Evolutionary conservation across 371 early-diverging fungal species (phyloP), one percentile per base, ranked within the genome.

Genomic region (Dichotomocladium elegans): DNA sequence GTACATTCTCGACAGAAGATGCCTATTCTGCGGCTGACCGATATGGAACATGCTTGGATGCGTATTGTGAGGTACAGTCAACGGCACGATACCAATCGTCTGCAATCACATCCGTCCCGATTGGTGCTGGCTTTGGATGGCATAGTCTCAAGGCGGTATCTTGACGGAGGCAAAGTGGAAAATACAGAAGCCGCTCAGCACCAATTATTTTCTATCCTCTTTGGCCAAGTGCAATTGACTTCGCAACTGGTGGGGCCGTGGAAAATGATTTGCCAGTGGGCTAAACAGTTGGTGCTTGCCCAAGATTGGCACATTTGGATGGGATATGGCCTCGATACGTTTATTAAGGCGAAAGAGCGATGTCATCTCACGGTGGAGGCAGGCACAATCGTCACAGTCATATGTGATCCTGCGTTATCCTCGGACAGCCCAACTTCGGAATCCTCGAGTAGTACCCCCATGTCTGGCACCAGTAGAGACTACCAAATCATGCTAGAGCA

Each of bases 141-240:
- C 14, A 41, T 55, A 4, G 21, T 15, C 19, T 26, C 19, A 1
- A 9, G 22, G n/a, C 41, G 56, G 9, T 47, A 42, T 8, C 9
- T 58, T 41, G 53, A 66, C 53, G 63, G 64, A 14, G 51, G 62
- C 9, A 26, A 53, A 24, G 54, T 54, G 10, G 27, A 26, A 9
- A 51, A 61, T 22, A 29, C 53, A 37, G 53, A 2, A 41, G 63
- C 17, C 24, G 61, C 51, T 30, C 61, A 61, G 43, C 52, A 61
- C 11, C 63, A 35, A 21, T 48, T 71, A 6, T 50, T 55, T 21
- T 52, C 41, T 4, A 68, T 65, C 21, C 26, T 71, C n/a, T 68
- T 71, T 60, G 72, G 68, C 7, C 52, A 63, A 24, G 57, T 71
- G 19, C 60, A 64, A 44, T 34, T 71, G 59, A 60, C 72, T n/a